Percentiles rank a stretch among this genome's conserved stretches.
phyloP scores from a whole-genome alignment of 192 early-diverging fungal genomes.

The Entrophospora sp. region DNA sequence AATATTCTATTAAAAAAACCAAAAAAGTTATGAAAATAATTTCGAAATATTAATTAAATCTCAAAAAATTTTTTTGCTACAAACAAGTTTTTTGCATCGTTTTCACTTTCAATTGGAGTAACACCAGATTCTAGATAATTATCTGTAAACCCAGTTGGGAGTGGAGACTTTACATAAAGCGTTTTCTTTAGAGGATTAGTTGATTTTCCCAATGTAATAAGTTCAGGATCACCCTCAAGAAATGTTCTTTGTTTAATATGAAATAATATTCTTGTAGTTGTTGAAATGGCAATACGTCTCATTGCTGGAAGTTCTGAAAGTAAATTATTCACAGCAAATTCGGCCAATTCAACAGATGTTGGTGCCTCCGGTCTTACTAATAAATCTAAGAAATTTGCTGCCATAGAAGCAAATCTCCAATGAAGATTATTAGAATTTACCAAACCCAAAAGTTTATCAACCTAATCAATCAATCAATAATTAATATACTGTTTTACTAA shows the following conservation, averaged over 20 bases:
- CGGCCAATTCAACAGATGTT: conserved; percentile 42
- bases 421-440: conserved; percentile 53
- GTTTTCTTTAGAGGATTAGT: conserved; percentile 33
- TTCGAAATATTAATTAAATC: too few relatives aligned
- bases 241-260: conserved; percentile 61
- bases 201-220: conserved; percentile 31
- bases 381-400: conserved; percentile 69
- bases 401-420: conserved; percentile 75
- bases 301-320: conserved; percentile 65
- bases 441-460: conserved; percentile 49
- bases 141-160: conserved; percentile 26
- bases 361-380: conserved; percentile 53
- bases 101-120: conserved; percentile 24
- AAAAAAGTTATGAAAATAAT: too few relatives aligned
- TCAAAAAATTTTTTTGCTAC: neutral
- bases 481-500: too few relatives aligned
- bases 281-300: conserved; percentile 54
- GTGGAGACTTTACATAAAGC: conserved; percentile 25
- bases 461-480: too few relatives aligned
- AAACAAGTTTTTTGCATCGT: conserved; percentile 25
- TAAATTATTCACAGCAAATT: conserved; percentile 49
- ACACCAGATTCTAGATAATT: conserved; percentile 27
- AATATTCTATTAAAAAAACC: too few relatives aligned
- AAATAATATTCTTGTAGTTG: conserved; percentile 50
- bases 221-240: conserved; percentile 36